Percentiles rank a stretch among this genome's conserved stretches.
Conservation (phyloP, 75 land plant genomes). For the Cryptomeria japonica region DNA sequence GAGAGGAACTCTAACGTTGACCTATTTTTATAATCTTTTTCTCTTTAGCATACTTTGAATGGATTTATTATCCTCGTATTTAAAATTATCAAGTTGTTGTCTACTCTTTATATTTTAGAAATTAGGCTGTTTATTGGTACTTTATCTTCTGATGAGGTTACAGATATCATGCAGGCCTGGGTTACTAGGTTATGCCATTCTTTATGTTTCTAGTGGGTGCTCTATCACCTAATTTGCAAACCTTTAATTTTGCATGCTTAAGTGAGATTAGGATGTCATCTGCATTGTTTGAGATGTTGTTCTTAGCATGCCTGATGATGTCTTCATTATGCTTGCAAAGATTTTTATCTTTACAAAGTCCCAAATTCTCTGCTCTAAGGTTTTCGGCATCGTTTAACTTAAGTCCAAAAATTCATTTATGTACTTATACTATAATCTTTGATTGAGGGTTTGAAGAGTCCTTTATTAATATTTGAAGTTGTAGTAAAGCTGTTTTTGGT, state of each 20-base stretch:
- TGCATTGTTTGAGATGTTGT: neutral
- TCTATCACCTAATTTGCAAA: neutral
- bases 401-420: neutral
- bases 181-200: neutral
- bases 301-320: neutral
- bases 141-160: neutral
- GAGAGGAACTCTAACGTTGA: neutral
- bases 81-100: neutral
- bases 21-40: neutral
- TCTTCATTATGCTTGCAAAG: neutral
- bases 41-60: neutral
- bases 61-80: neutral
- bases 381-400: neutral
- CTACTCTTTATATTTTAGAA: neutral
- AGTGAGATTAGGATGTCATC: neutral
- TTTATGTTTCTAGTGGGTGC: neutral
- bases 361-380: neutral
- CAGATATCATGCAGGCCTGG: neutral
- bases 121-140: constrained; percentile 6
- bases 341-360: neutral
- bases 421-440: neutral
- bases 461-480: neutral
- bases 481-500: neutral
- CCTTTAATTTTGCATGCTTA: neutral
- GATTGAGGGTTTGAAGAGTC: neutral